Conservation (phyloP, 2,329 filamentous ascomycete species). For the Orbilia oligospora region DNA sequence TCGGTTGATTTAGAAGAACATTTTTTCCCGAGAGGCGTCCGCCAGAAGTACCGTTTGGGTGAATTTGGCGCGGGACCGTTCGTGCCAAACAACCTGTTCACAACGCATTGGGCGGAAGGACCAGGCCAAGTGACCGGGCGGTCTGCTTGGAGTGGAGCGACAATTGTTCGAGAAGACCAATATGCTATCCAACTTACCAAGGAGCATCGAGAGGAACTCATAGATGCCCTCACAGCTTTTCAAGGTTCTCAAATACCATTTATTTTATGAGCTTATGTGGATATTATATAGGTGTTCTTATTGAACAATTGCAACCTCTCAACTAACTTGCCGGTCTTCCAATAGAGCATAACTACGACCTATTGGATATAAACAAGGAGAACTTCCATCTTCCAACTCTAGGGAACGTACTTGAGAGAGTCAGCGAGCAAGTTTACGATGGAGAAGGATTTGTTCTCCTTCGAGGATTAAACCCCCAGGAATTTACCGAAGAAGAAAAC, state of each 20-base stretch:
- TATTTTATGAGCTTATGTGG: background rate
- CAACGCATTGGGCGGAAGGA: background rate
- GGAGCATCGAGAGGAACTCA: background rate
- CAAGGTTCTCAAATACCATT: conserved; percentile 1
- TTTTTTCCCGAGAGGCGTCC: background rate
- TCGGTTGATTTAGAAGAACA: background rate
- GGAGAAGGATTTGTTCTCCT: conserved; percentile 6
- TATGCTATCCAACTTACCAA: conserved; percentile 1
- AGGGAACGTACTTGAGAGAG: background rate
- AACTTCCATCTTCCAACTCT: conserved; percentile 10
- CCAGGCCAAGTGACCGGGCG: background rate
- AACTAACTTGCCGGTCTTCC: background rate
- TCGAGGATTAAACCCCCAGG: background rate
- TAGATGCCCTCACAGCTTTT: background rate
- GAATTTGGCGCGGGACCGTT: background rate
- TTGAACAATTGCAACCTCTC: background rate
- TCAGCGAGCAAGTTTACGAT: conserved; percentile 1
- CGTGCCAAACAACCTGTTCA: background rate
- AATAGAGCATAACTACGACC: background rate
- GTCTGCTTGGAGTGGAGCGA: background rate
- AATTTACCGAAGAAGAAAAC: conserved; percentile 8
- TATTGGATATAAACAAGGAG: conserved; percentile 4
- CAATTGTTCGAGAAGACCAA: conserved; percentile 10
- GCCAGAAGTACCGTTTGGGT: background rate
- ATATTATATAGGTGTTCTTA: background rate